Conservation (phyloP, 2,329 filamentous ascomycete species). For the Dissoconium aciculare region DNA sequence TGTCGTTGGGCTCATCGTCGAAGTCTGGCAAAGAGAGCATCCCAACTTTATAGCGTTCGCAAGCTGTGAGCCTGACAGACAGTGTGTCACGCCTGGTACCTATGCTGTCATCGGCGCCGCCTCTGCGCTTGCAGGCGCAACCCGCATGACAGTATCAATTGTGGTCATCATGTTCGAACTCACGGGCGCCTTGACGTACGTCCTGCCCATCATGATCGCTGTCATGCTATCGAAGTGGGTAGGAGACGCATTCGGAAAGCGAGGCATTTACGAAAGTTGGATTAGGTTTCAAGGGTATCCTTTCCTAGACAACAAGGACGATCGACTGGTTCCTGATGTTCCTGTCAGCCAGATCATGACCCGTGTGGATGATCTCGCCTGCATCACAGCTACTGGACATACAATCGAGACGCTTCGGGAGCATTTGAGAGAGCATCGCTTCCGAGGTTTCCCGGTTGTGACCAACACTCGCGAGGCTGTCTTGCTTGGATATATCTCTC, state of each 20-base stretch:
- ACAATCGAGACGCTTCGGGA: constrained; percentile 61
- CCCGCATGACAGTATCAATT: constrained; percentile 92
- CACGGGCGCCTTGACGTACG: constrained; percentile 87
- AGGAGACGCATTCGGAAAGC: constrained; percentile 81
- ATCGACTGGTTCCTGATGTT: constrained; percentile 61
- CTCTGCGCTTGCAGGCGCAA: constrained; percentile 83
- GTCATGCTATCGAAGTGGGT: constrained; percentile 99
- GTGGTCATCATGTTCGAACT: constrained; percentile 99
- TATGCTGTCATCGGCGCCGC: constrained; percentile 95
- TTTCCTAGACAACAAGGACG: constrained; percentile 83
- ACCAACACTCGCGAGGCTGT: constrained; percentile 61
- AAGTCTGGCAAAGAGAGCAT: constrained; percentile 70
- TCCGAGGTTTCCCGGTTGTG: constrained; percentile 86
- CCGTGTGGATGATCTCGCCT: constrained; percentile 72
- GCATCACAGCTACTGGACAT: constrained; percentile 67
- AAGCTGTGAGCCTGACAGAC: constrained; percentile 66
- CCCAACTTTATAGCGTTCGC: constrained; percentile 63
- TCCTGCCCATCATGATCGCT: constrained; percentile 95
- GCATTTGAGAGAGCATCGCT: constrained; percentile 58
- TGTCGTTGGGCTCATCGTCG: constrained; percentile 74
- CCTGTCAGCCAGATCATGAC: constrained; percentile 86
- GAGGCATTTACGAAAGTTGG: constrained; percentile 95
- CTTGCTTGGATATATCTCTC: constrained; percentile 83
- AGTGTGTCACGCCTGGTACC: constrained; percentile 83
- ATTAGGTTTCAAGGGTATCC: constrained; percentile 93